Conservation (phyloP, 2,329 filamentous ascomycete genomes). For the Sporothrix dimorphospora region DNA sequence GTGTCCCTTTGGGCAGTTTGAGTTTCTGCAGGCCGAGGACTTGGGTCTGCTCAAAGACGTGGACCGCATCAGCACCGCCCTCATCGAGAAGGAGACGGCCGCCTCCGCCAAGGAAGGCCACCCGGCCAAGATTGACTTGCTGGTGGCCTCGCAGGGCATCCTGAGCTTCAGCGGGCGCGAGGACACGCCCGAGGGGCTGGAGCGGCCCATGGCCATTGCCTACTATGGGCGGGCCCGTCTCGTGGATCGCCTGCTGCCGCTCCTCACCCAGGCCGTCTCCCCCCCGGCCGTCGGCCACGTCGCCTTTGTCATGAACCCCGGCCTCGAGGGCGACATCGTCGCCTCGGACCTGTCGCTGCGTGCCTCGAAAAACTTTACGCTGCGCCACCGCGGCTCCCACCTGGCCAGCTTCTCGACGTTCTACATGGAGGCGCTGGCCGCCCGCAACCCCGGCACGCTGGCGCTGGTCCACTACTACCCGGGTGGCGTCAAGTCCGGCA, state of each 20-base stretch:
- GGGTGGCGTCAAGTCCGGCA: slow-evolving; percentile 22
- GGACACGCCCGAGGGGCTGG: slow-evolving; percentile 42
- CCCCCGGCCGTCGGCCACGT: slow-evolving; percentile 34
- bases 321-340: slow-evolving; percentile 20
- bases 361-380: neutral
- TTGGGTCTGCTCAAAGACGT: slow-evolving; percentile 42
- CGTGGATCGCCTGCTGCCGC: slow-evolving; percentile 40
- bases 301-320: slow-evolving; percentile 40
- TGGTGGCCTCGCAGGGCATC: slow-evolving; percentile 41
- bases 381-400: slow-evolving; percentile 7
- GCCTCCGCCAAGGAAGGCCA: slow-evolving; percentile 22
- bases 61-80: slow-evolving; percentile 39
- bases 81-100: slow-evolving; percentile 37
- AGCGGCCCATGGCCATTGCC: slow-evolving; percentile 38
- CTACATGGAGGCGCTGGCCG: slow-evolving; percentile 24
- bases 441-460: slow-evolving; percentile 16
- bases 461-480: slow-evolving; percentile 31
- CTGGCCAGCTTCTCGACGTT: slow-evolving; percentile 3
- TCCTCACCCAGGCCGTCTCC: slow-evolving; percentile 33
- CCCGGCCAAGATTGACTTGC: slow-evolving; percentile 40
- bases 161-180: slow-evolving; percentile 23
- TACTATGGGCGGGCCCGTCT: slow-evolving; percentile 42
- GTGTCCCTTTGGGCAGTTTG: slow-evolving; percentile 41
- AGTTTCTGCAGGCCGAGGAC: slow-evolving; percentile 41
- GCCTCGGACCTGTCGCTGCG: slow-evolving; percentile 26